These are phyloP conservation scores for Aspergillus carlsbadensis DNA, from an alignment of 495 filamentous ascomycete genomes.

Conservation along the genomic window DNA sequence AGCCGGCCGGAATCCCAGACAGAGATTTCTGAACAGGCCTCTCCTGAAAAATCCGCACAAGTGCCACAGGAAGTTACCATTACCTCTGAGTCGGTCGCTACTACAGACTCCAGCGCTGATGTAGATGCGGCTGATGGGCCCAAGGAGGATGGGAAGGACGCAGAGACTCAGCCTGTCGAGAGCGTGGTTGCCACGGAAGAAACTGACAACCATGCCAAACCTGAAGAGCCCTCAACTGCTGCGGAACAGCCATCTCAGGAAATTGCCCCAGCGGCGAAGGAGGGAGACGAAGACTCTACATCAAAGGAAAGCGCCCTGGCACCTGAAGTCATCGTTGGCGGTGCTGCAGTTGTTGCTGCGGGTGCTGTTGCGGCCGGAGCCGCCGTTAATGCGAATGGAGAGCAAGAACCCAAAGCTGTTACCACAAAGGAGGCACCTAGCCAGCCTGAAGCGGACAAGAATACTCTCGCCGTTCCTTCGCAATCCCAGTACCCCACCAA, in stretches of 20 bases:
- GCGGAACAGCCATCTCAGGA: constrained; percentile 19
- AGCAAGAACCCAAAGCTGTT: constrained; percentile 14
- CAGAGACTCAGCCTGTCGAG: not conserved
- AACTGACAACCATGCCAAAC: not conserved
- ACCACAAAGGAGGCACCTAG: constrained; percentile 9
- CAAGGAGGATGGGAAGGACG: not conserved
- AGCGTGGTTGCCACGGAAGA: not conserved
- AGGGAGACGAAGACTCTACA: constrained; percentile 8
- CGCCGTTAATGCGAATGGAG: constrained; percentile 18
- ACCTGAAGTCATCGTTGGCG: constrained; percentile 27
- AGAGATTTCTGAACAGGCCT: not conserved
- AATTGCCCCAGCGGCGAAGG: constrained; percentile 16
- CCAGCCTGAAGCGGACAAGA: constrained; percentile 22
- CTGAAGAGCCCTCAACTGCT: constrained; percentile 1
- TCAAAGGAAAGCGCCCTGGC: constrained; percentile 22
- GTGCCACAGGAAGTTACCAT: constrained; percentile 12
- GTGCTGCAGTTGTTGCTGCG: constrained; percentile 27
- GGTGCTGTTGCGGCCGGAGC: constrained; percentile 22
- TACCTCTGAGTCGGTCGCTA: constrained; percentile 2
- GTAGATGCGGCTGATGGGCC: not conserved
- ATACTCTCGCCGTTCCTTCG: constrained; percentile 9
- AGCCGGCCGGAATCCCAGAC: not conserved
- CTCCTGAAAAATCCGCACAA: constrained; percentile 6
- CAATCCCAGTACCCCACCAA: constrained; percentile 20
- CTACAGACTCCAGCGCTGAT: constrained; percentile 8